Evolutionary conservation across 768 basidiomycete genomes (phyloP).

Genomic region (Boletus pseudopeckii): DNA sequence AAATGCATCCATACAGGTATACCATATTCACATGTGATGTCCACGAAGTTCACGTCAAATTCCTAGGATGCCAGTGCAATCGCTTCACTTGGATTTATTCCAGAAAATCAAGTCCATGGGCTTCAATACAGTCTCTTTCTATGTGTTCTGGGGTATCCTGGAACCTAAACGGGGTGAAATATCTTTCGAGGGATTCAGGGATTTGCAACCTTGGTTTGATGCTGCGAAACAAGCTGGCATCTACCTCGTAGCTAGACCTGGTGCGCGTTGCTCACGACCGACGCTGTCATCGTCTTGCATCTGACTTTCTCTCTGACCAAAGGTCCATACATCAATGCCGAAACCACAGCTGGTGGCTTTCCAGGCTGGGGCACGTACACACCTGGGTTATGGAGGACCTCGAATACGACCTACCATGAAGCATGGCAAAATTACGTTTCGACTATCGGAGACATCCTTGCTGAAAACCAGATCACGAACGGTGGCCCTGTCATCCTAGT

Average conservation of each 20-base stretch:
- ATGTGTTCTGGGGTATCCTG: slow-evolving; percentile 52
- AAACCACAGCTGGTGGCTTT: slow-evolving; percentile 41
- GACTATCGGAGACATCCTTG: slow-evolving; percentile 45
- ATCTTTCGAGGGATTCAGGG: slow-evolving; percentile 48
- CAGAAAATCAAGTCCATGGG: slow-evolving; percentile 53
- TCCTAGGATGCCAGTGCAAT: slow-evolving; percentile 36
- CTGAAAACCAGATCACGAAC: slow-evolving; percentile 54
- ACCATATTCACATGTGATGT: neutral
- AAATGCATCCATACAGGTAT: slow-evolving; percentile 58
- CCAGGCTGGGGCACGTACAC: slow-evolving; percentile 60
- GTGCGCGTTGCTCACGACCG: slow-evolving; percentile 3
- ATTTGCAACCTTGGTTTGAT: slow-evolving; percentile 29
- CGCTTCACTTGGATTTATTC: slow-evolving; percentile 47
- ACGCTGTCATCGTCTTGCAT: neutral
- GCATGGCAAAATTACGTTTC: slow-evolving; percentile 60
- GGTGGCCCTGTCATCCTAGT: slow-evolving; percentile 53
- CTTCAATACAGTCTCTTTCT: slow-evolving; percentile 46
- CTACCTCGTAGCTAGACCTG: slow-evolving; percentile 28
- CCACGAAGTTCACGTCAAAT: neutral
- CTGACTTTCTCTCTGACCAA: neutral
- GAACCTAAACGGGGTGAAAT: slow-evolving; percentile 45
- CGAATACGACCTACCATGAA: slow-evolving; percentile 43
- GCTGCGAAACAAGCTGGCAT: slow-evolving; percentile 28
- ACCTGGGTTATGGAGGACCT: slow-evolving; percentile 46
- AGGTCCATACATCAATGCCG: slow-evolving; percentile 31